Evolutionary conservation across 352 stramenopile species (phyloP).

Genomic region (Thraustochytrium striatum): DNA sequence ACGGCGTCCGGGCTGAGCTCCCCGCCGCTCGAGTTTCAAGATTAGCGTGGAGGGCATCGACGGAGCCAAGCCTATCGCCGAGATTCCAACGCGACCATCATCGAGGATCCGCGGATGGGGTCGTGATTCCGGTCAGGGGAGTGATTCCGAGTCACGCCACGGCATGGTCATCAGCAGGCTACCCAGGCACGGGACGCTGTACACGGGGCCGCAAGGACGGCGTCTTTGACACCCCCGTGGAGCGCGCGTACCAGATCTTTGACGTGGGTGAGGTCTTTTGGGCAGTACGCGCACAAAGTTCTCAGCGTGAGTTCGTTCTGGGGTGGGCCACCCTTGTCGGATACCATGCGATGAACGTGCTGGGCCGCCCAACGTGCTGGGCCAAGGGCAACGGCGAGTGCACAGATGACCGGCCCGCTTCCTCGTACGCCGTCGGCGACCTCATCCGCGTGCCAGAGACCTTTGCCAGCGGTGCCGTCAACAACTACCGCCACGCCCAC

Average conservation of each 20-base stretch:
- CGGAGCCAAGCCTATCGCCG: not conserved
- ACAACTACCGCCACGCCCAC: too few species aligned
- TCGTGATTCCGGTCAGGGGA: not conserved
- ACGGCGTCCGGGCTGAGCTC: not conserved
- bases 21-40: not conserved
- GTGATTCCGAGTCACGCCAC: not conserved
- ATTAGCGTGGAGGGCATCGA: not conserved
- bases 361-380: not conserved
- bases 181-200: too few species aligned
- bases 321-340: too few species aligned
- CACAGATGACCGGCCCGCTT: not conserved
- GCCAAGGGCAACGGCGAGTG: not conserved
- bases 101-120: not conserved
- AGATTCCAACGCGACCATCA: not conserved
- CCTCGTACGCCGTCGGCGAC: not conserved
- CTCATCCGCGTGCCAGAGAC: not conserved
- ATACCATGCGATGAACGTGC: not conserved
- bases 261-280: not conserved
- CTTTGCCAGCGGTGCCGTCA: too few species aligned
- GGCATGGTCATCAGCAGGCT: not conserved
- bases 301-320: too few species aligned
- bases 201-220: not conserved
- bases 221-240: not conserved
- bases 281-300: not conserved
- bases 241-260: not conserved